Evolutionary conservation across 306 rosid genomes (phyloP).

Genomic region (Cicer arietinum): DNA sequence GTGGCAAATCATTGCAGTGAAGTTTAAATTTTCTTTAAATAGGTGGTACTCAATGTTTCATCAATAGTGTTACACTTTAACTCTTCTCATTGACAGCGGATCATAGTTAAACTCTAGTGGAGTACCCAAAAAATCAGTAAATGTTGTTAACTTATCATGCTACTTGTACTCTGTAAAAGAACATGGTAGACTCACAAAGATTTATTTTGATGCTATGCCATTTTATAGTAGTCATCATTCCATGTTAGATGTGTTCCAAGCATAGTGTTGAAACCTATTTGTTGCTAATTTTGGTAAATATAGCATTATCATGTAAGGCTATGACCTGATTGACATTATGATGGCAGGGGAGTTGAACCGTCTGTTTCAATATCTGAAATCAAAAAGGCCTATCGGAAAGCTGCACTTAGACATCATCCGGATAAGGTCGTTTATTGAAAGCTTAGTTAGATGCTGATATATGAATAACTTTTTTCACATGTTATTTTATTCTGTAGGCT

Average conservation of each 20-base stretch:
- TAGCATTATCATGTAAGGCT: constrained; percentile 25
- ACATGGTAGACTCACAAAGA: neutral
- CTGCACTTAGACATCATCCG: constrained; percentile 98
- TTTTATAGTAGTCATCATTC: constrained; percentile 31
- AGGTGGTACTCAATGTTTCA: constrained; percentile 4
- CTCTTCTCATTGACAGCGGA: neutral
- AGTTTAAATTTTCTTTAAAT: constrained; percentile 20
- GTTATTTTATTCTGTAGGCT: constrained; percentile 63
- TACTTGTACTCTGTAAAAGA: neutral
- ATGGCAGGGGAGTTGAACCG: constrained; percentile 88
- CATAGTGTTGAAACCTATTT: constrained; percentile 10
- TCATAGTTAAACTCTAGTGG: neutral
- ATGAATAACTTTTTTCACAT: constrained; percentile 33
- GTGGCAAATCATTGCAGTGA: neutral
- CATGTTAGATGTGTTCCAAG: constrained; percentile 14
- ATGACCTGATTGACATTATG: constrained; percentile 46
- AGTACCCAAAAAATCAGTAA: neutral
- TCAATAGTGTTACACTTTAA: neutral
- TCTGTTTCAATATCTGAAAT: constrained; percentile 83
- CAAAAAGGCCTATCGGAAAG: constrained; percentile 97
- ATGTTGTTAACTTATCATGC: constrained; percentile 19
- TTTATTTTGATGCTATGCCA: constrained; percentile 15
- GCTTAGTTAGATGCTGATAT: constrained; percentile 12
- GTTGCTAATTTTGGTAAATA: constrained; percentile 34
- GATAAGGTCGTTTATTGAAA: constrained; percentile 73